Percentiles rank a stretch among this genome's conserved stretches.
phyloP scores from a whole-genome alignment of 352 stramenopile genomes.

The Pythium rishiriense region DNA sequence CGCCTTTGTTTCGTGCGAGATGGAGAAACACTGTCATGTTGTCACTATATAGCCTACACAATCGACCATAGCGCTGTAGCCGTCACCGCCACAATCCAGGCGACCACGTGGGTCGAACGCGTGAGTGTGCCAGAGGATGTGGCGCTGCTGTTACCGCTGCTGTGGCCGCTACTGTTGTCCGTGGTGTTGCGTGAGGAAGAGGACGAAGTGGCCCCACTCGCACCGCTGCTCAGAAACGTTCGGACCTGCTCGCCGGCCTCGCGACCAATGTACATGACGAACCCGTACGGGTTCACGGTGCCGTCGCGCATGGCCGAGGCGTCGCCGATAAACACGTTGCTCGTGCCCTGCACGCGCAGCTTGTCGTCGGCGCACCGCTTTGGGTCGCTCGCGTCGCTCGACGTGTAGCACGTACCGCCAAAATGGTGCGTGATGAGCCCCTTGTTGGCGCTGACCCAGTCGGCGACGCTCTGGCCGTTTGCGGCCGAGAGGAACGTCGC shows the following conservation, averaged over 20 bases:
- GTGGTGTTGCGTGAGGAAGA: background rate
- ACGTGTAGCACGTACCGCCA: slow-evolving; percentile 69
- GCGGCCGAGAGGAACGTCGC: slow-evolving; percentile 58
- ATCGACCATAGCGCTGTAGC: too few species aligned
- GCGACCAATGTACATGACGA: slow-evolving; percentile 71
- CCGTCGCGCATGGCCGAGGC: slow-evolving; percentile 64
- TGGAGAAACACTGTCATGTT: too few species aligned
- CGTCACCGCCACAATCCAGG: too few species aligned
- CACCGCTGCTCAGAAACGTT: slow-evolving; percentile 27
- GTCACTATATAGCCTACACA: too few species aligned
- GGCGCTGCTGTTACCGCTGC: too few species aligned
- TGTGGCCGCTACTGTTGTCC: too few species aligned
- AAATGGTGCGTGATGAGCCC: slow-evolving; percentile 57
- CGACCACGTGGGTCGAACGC: too few species aligned
- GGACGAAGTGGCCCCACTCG: background rate
- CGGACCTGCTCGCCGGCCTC: slow-evolving; percentile 48
- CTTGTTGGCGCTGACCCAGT: slow-evolving; percentile 40
- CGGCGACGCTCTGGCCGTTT: slow-evolving; percentile 18
- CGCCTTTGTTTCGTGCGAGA: too few species aligned
- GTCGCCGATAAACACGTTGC: slow-evolving; percentile 70
- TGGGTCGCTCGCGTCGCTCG: slow-evolving; percentile 32
- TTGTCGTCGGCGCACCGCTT: slow-evolving; percentile 67
- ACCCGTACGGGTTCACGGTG: slow-evolving; percentile 75
- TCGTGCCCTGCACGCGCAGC: slow-evolving; percentile 62
- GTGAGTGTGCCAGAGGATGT: too few species aligned